Evolutionary conservation across 495 filamentous ascomycete genomes (phyloP).

Genomic region (Podospora australis): DNA sequence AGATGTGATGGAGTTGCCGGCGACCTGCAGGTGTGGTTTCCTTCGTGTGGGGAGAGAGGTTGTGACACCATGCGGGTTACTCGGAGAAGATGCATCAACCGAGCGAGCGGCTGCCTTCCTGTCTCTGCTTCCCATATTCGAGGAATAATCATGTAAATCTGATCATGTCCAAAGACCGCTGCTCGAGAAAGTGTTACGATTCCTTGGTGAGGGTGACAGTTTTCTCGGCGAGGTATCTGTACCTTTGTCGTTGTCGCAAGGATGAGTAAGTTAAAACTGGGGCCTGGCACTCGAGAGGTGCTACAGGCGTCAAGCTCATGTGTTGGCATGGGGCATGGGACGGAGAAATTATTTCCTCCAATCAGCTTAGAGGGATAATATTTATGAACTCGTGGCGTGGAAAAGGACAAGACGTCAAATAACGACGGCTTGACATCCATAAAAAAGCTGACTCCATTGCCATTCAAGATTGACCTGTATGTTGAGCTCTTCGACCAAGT

Average conservation of each 20-base stretch:
- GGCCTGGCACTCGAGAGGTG: neutral
- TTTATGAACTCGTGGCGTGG: no score
- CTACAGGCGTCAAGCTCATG: neutral
- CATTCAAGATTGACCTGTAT: no score
- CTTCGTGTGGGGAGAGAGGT: neutral
- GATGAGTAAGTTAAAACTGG: constrained; percentile 2
- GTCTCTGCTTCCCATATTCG: no score
- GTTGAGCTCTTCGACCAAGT: no score
- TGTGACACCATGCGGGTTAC: neutral
- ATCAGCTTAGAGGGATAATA: constrained; percentile 11
- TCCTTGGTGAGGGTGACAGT: no score
- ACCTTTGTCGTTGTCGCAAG: neutral
- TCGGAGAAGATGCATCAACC: neutral
- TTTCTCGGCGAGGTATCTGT: no score
- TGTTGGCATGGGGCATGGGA: neutral
- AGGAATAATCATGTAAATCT: no score
- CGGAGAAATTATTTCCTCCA: constrained; percentile 29
- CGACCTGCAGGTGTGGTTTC: neutral
- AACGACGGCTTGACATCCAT: no score
- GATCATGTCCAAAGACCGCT: no score
- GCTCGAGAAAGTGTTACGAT: no score
- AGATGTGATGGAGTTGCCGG: neutral
- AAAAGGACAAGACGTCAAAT: no score
- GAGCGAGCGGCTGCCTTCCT: neutral
- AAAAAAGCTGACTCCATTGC: no score